Evolutionary conservation across 2,329 filamentous ascomycete species (phyloP).

Genomic region (Septoria petroselini): DNA sequence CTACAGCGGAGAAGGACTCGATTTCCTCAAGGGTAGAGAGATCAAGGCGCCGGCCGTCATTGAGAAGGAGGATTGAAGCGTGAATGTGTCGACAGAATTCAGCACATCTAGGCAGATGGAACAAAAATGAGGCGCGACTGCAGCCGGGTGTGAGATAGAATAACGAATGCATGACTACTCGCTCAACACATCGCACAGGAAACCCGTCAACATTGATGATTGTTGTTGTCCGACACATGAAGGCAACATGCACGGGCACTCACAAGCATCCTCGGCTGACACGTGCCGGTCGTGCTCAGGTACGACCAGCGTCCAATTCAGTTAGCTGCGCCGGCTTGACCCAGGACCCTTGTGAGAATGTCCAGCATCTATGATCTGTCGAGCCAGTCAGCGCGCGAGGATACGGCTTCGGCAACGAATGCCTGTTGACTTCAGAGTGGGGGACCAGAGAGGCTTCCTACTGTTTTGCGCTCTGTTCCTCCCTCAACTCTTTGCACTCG

Average conservation of each 20-base stretch:
- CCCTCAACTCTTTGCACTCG: constrained; percentile 2
- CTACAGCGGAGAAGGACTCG: constrained; percentile 68
- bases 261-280: background rate
- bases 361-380: background rate
- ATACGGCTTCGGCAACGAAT: constrained; percentile 7
- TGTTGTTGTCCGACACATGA: background rate
- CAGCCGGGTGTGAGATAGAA: background rate
- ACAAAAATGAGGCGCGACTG: no score
- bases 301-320: constrained; percentile 5
- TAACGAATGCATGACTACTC: constrained; percentile 4
- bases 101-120: no score
- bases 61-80: constrained; percentile 51
- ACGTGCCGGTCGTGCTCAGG: constrained; percentile 3
- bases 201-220: background rate
- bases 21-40: constrained; percentile 57
- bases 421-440: constrained; percentile 8
- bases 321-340: constrained; percentile 8
- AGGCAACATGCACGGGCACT: background rate
- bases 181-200: constrained; percentile 5
- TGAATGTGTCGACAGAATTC: background rate
- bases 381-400: constrained; percentile 6
- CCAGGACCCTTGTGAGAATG: background rate
- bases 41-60: constrained; percentile 64
- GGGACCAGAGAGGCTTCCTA: constrained; percentile 1
- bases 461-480: constrained; percentile 7